Base-by-base conservation (phyloP, 176 grass and related monocot genomes). In the Carex kokanica region DNA sequence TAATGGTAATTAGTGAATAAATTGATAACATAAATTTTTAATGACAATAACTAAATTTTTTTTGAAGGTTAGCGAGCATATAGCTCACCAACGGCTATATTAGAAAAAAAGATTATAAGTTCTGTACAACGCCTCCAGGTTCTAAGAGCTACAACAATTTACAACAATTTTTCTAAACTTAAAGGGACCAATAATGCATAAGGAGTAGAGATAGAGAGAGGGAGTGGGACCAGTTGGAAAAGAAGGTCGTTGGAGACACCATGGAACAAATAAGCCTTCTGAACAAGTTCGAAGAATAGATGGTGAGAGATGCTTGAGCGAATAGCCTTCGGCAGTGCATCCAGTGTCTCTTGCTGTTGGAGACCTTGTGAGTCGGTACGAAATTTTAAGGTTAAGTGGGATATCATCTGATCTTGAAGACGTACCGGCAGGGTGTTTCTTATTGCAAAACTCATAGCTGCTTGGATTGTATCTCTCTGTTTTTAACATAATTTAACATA, bases 391-490 rank as follows among this genome's bases (percentile, higher is more conserved):
- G 88, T 96, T 64, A 99, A 83, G 87, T 99, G 97, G 60, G 97
- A 99, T 68, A 95, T 90, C 97, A 99, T 99, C 87, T 99, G 93
- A 56, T 99, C 97, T 93, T 96, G 97, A n/a, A 99, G 84, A 11
- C 86, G 89, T 74, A 68, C 69, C 66, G 93, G 97, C 47, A 99
- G 83, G 40, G 88, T 91, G 89, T 99, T 95, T 81, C 97, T 93
- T 58, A 92, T 84, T 81, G 89, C 88, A 93, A 99, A 99, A 72
- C 93, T 89, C 47, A 88, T 99, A 32, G 97, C 93, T 81, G 91
- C 97, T 92, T 99, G 97, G 83, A 99, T 99, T 63, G 97, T 92
- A 82, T 99, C 97, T 74, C 97, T 88, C 97, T 99, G 88, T 83
- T 80, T 78, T 78, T 1, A 78, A 55, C 47, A 78, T 31, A 78